A percentile compares a stretch with the other conserved stretches of the same genome.
Evolutionary conservation across 306 rosid genomes (phyloP).

Genomic region (Comarum palustre): DNA sequence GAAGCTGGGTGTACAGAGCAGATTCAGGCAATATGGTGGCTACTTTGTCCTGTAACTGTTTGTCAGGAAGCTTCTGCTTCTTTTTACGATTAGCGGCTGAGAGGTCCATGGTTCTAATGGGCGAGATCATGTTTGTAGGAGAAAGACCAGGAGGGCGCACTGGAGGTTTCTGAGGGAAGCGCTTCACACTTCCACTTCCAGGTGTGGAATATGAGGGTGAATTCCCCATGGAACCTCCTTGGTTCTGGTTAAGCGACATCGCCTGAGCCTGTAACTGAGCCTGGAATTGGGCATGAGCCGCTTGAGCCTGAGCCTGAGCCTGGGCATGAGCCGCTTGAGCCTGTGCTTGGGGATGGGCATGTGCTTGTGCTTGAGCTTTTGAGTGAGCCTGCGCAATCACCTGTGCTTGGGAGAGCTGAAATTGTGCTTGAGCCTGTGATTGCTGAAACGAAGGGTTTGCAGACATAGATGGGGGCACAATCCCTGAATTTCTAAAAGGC

Average conservation of each 20-base stretch:
- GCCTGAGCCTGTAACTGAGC: slow-evolving; percentile 97
- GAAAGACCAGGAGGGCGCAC: slow-evolving; percentile 69
- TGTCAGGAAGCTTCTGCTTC: slow-evolving; percentile 96
- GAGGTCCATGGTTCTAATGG: slow-evolving; percentile 77
- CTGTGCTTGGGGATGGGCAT: slow-evolving; percentile 60
- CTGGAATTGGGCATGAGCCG: slow-evolving; percentile 78
- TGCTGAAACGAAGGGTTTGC: slow-evolving; percentile 61
- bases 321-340: slow-evolving; percentile 80
- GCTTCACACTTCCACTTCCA: slow-evolving; percentile 50
- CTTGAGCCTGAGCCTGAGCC: slow-evolving; percentile 66
- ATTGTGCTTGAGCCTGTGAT: slow-evolving; percentile 68
- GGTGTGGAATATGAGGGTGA: slow-evolving; percentile 49
- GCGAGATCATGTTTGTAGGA: slow-evolving; percentile 53
- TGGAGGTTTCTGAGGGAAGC: slow-evolving; percentile 77
- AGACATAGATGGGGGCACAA: slow-evolving; percentile 51
- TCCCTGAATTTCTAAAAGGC: slow-evolving; percentile 73
- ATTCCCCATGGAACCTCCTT: slow-evolving; percentile 53
- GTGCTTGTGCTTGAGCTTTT: slow-evolving; percentile 71
- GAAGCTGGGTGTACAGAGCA: slow-evolving; percentile 91
- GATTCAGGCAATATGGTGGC: slow-evolving; percentile 89
- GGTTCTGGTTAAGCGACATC: slow-evolving; percentile 60
- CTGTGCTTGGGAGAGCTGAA: slow-evolving; percentile 82
- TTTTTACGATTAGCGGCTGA: slow-evolving; percentile 70
- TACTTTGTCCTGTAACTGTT: slow-evolving; percentile 81
- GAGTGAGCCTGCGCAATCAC: slow-evolving; percentile 91